Evolutionary conservation across 139 green algal genomes (phyloP), one percentile per base, ranked within the genome.

Genomic region (Chlamydomonas schloesseri): DNA sequence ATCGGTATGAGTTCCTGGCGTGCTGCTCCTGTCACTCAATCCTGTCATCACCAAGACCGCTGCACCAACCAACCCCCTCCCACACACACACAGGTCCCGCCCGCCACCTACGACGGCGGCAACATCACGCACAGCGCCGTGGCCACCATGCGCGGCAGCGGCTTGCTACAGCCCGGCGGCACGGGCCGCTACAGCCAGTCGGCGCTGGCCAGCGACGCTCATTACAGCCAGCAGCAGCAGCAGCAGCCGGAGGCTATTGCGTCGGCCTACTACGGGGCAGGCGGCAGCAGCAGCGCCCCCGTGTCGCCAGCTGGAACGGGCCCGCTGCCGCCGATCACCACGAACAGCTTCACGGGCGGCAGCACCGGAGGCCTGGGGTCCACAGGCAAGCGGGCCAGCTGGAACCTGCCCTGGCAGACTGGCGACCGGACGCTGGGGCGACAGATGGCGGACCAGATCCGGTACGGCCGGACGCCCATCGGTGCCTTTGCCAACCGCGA

Each of bases 391-490:
- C 58, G 28, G 28, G 6, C 58, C 10, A 79, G 24, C 37, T 89
- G 84, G 84, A 18, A 65, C 34, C 78, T 89, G 18, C 84, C 84
- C 0, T 84, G 79, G 78, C 84, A 89, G 34, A 89, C 84, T 1
- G 75, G 84, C 13, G 76, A 89, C 71, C 50, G 84, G 29, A 28
- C 60, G 17, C 26, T 81, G 62, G 84, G 85, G 15, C 55, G 67
- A 11, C 21, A 53, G 2, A 82, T 87, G 78, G 85, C 85, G 8
- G 70, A 80, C 23, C 46, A 77, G 13, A 74, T 89, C 26, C 53
- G 85, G n/a, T 47, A 65, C 78, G 87, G 87, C 55, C 65, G 85
- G 9, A 89, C 85, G 11, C 85, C 85, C 28, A 89, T 88, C 47
- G 85, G 85, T 17, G 85, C 85, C 37, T 89, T 89, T 24, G 71